Evolutionary conservation across 768 basidiomycete genomes (phyloP).

Genomic region (Russula brevipes): DNA sequence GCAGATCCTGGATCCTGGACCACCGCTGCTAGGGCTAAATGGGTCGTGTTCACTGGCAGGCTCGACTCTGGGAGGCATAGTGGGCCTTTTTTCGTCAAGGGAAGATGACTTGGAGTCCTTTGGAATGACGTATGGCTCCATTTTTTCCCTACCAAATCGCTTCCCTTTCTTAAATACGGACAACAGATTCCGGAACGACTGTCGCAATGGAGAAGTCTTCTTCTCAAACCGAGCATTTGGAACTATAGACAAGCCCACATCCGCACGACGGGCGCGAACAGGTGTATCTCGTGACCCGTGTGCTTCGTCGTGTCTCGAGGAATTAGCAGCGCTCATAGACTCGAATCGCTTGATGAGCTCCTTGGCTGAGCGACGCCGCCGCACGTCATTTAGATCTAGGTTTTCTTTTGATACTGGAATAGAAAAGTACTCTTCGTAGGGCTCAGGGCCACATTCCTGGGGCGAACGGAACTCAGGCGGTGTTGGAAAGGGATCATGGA

Average conservation of each 20-base stretch:
- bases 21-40: background rate
- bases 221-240: slow-evolving; percentile 37
- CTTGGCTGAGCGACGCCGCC: slow-evolving; percentile 37
- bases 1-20: slow-evolving; percentile 20
- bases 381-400: background rate
- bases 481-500: slow-evolving; percentile 9
- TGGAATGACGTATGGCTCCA: slow-evolving; percentile 15
- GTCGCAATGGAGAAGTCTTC: slow-evolving; percentile 50
- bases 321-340: slow-evolving; percentile 32
- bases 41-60: background rate
- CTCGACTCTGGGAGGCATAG: background rate
- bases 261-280: slow-evolving; percentile 20
- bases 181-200: slow-evolving; percentile 59
- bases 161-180: slow-evolving; percentile 54
- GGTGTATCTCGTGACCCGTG: slow-evolving; percentile 21
- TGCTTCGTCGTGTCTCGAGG: background rate
- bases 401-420: slow-evolving; percentile 7
- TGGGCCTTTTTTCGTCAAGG: background rate
- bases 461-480: slow-evolving; percentile 21
- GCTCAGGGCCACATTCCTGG: slow-evolving; percentile 19
- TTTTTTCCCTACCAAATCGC: slow-evolving; percentile 27
- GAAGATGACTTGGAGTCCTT: slow-evolving; percentile 7
- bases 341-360: slow-evolving; percentile 53
- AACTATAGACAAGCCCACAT: slow-evolving; percentile 24
- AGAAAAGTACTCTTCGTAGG: slow-evolving; percentile 25